Base-by-base conservation (phyloP, 23 red algal species). In the Agarophyton chilense region DNA sequence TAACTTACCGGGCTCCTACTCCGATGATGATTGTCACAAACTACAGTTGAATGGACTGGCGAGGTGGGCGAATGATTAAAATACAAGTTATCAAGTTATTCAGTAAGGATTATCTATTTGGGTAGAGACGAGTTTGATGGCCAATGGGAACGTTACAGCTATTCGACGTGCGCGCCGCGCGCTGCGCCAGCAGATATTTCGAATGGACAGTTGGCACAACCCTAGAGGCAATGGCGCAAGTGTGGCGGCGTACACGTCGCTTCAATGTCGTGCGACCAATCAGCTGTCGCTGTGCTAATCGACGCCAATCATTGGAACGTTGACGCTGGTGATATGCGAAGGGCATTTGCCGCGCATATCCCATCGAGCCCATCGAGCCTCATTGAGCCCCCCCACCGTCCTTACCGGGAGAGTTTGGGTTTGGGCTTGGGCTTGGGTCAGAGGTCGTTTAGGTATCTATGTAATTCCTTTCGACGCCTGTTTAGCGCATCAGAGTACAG, bases 401-500 rank as follows among this genome's bases (percentile, higher is more conserved):
- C 44, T 12, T 12, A 12, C 12, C 44, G 44, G 12, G 44, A 47
- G 44, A 47, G 44, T 47, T 47, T 47, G 44, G 44, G n/a, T 12
- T 6, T 47, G 44, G 7, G 44, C 7, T 47, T 6, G 44, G 6
- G 44, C 44, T 47, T 47, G 44, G n/a, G n/a, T n/a, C n/a, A n/a
- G n/a, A n/a, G n/a, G n/a, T n/a, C n/a, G n/a, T n/a, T n/a, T n/a
- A n/a, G n/a, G n/a, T n/a, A n/a, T n/a, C n/a, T n/a, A n/a, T n/a
- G n/a, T n/a, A n/a, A n/a, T n/a, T n/a, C n/a, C n/a, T n/a, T n/a
- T n/a, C n/a, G n/a, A n/a, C n/a, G n/a, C n/a, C n/a, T n/a, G n/a
- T n/a, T n/a, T n/a, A n/a, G n/a, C n/a, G n/a, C n/a, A n/a, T 65
- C 60, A 65, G 55, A 9, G 52, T 55, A 55, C 55, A 58, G 55